These are phyloP conservation scores for Saccharomyces pastorianus DNA, from an alignment of 1,139 yeast species.

Conservation along the genomic window DNA sequence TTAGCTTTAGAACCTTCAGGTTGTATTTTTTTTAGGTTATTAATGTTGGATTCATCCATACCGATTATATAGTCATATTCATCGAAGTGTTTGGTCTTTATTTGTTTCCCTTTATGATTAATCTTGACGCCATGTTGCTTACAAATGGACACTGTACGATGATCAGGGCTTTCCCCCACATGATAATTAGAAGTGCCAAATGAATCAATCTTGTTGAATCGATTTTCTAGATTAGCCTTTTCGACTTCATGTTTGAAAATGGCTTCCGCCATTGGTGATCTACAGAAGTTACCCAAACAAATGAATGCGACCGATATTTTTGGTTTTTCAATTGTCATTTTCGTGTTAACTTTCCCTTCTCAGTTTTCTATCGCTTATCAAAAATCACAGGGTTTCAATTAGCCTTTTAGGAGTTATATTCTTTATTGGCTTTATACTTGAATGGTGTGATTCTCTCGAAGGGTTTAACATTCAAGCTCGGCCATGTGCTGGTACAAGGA, in stretches of 20 bases:
- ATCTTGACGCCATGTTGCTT: conserved; percentile 66
- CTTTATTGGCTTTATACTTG: not conserved
- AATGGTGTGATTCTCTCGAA: not conserved
- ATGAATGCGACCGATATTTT: conserved; percentile 71
- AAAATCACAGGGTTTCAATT: too few species aligned
- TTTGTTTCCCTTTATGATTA: conserved; percentile 67
- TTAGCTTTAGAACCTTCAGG: conserved; percentile 47
- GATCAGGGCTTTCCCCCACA: conserved; percentile 73
- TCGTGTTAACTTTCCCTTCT: not conserved
- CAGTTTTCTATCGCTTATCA: not conserved
- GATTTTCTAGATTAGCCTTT: conserved; percentile 35
- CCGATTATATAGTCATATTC: conserved; percentile 77
- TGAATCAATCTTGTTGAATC: conserved; percentile 59
- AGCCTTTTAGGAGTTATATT: not conserved
- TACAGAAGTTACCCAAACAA: conserved; percentile 89
- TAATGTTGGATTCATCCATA: conserved; percentile 68
- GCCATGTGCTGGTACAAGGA: not conserved
- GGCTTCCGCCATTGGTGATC: conserved; percentile 98
- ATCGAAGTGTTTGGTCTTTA: conserved; percentile 48
- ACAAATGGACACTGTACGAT: conserved; percentile 64
- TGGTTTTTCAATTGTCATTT: conserved; percentile 12
- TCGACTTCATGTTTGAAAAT: conserved; percentile 63
- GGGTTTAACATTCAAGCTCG: not conserved
- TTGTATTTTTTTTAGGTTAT: conserved; percentile 49
- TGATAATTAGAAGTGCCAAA: conserved; percentile 88